Evolutionary conservation across 2,329 filamentous ascomycete genomes (phyloP), one percentile per base, ranked within the genome.

Genomic region (Exophiala oligosperma): DNA sequence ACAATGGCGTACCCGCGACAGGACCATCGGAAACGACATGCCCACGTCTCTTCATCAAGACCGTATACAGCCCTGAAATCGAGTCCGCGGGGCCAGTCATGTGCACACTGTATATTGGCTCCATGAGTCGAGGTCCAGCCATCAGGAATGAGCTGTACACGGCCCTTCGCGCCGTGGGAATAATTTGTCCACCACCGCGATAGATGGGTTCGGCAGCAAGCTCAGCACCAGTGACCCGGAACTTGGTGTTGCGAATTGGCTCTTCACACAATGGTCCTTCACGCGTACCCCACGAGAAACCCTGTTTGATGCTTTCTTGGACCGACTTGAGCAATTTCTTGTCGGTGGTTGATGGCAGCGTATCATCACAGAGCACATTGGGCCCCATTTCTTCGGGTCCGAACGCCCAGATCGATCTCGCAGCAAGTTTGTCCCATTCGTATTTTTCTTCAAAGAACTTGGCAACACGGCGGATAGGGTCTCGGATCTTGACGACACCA

Each of bases 221-320:
- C 43, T 89, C 81, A 54, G 96, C 85, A 71, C 97, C 93, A 61
- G 92, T 97, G 69, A 99, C 86, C 71, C 92, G 91, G 83, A 99
- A 99, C 72, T 96, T 97, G 67, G 91, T 91, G 76, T 99, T 99
- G 67, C 94, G 92, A 70, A 99, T 97, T 35, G 94, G 94, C 79
- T 99, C 94, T 88, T 99, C 94, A 73, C 94, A 97, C 26, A 99
- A 81, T 17, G 94, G 94, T 0, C 94, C 94, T 83, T 99, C 94
- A 63, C 94, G 83, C 32, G 92, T 91, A 50, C 91, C 94, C 94
- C 94, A 99, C 72, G 89, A 92, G 75, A 99, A 99, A 32, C 94
- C 94, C 76, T 99, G 94, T 49, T 91, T 88, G 68, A 99, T 91
- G 6, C 90, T 93, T 72, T 99, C 94, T 67, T 92, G 88, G 46